Percentiles rank a stretch among this genome's conserved stretches.
Evolutionary conservation across 2,329 filamentous ascomycete species (phyloP).

Genomic region (Colletotrichum karsti): DNA sequence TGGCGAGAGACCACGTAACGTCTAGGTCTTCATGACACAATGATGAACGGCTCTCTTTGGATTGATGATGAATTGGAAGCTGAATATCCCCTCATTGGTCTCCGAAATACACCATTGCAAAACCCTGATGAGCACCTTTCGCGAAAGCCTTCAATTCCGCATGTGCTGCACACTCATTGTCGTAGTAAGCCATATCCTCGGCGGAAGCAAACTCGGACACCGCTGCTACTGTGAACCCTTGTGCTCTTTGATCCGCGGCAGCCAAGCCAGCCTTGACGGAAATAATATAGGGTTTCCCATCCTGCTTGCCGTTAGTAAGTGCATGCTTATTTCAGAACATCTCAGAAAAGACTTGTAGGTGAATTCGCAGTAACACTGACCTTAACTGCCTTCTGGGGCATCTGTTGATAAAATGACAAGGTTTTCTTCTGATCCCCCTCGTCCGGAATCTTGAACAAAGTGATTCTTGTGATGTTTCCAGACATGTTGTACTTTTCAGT

Average conservation of each 20-base stretch:
- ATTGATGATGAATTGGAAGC: too few species aligned
- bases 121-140: constrained; percentile 39
- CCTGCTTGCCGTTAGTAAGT: constrained; percentile 27
- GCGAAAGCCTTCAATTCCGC: constrained; percentile 40
- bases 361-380: constrained; percentile 24
- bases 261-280: constrained; percentile 57
- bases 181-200: constrained; percentile 71
- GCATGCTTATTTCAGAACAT: not conserved
- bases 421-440: constrained; percentile 40
- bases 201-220: constrained; percentile 63
- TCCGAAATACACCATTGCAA: constrained; percentile 66
- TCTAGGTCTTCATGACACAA: too few species aligned
- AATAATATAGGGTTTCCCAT: constrained; percentile 69
- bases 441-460: constrained; percentile 47
- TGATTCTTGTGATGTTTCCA: constrained; percentile 37
- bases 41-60: too few species aligned
- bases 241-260: constrained; percentile 60
- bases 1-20: too few species aligned
- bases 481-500: too few species aligned
- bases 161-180: constrained; percentile 50
- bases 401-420: constrained; percentile 39
- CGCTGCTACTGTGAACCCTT: constrained; percentile 66
- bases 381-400: constrained; percentile 41
- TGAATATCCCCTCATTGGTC: too few species aligned
- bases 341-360: not conserved